Conservation (phyloP, 2,329 filamentous ascomycete genomes). For the Nakataea oryzae region DNA sequence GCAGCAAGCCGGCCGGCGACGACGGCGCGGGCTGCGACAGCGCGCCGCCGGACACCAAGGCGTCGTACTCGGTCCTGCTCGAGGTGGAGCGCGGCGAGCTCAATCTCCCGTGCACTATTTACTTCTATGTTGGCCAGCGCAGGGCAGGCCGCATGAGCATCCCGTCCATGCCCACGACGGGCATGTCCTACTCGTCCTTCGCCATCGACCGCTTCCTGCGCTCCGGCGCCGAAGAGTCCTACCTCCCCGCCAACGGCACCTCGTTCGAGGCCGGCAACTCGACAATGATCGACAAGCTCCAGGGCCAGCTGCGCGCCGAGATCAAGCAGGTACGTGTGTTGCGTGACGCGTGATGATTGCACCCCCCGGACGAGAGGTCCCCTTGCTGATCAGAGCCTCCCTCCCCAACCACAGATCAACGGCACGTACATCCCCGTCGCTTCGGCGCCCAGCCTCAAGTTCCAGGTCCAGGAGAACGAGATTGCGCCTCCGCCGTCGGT, state of each 20-base stretch:
- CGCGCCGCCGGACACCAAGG: conserved; percentile 2
- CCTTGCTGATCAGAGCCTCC: neutral
- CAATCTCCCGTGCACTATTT: conserved; percentile 21
- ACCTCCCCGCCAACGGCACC: neutral
- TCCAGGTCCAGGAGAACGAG: neutral
- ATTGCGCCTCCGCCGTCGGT: neutral
- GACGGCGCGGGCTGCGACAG: too few species aligned
- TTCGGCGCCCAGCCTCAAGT: neutral
- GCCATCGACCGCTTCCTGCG: conserved; percentile 10
- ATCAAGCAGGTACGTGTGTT: neutral
- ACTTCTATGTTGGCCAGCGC: conserved; percentile 16
- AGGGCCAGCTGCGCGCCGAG: neutral
- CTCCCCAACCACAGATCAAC: neutral
- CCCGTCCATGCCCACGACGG: conserved; percentile 21
- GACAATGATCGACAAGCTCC: neutral
- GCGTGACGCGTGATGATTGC: neutral
- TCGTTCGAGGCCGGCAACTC: neutral
- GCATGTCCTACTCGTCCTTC: conserved; percentile 18
- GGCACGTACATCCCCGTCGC: neutral
- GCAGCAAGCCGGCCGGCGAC: too few species aligned
- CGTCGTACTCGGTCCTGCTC: conserved; percentile 22
- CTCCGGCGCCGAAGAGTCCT: neutral
- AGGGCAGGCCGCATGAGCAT: conserved; percentile 20
- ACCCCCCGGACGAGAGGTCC: too few species aligned
- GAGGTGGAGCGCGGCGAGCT: conserved; percentile 23